Percentiles rank a stretch among this genome's conserved stretches.
These are phyloP conservation scores for Scleroderma bovista DNA, from an alignment of 768 basidiomycete genomes.

Conservation along the genomic window DNA sequence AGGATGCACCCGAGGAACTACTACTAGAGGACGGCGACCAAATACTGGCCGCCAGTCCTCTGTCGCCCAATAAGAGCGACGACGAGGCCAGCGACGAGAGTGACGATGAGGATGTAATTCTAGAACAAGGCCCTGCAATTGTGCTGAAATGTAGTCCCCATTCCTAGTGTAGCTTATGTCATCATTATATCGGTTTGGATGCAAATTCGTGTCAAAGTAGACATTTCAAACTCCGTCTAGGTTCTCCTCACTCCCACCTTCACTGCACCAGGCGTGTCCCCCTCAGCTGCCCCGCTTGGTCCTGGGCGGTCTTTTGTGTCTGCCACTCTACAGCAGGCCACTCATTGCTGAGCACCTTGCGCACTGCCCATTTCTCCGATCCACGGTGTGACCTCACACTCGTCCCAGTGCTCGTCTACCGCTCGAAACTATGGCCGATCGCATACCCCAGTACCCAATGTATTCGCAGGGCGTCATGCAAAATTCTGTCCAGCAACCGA, in stretches of 20 bases:
- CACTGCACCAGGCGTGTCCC: slow-evolving; percentile 25
- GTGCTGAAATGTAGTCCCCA: too few relatives aligned
- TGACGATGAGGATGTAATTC: slow-evolving; percentile 63
- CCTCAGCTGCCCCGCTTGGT: slow-evolving; percentile 41
- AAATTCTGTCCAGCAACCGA: slow-evolving; percentile 35
- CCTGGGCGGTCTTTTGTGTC: slow-evolving; percentile 35
- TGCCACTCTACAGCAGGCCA: slow-evolving; percentile 18
- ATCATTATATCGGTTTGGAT: too few relatives aligned
- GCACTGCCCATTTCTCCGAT: slow-evolving; percentile 20
- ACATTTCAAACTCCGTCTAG: slow-evolving; percentile 26
- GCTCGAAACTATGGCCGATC: slow-evolving; percentile 56
- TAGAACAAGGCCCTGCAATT: slow-evolving; percentile 69
- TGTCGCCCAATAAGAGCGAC: slow-evolving; percentile 34
- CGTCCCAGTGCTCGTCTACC: slow-evolving; percentile 18
- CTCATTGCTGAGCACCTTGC: slow-evolving; percentile 16
- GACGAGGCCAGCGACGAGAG: slow-evolving; percentile 36
- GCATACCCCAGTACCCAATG: slow-evolving; percentile 50
- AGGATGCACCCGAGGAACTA: slow-evolving; percentile 32
- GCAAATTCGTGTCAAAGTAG: too few relatives aligned
- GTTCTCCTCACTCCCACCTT: slow-evolving; percentile 48
- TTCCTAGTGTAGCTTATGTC: too few relatives aligned
- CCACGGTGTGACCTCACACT: background rate
- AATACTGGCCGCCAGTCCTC: slow-evolving; percentile 55
- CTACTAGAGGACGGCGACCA: slow-evolving; percentile 36
- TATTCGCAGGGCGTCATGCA: slow-evolving; percentile 44